Evolutionary conservation across 148 eudicot genomes (phyloP).

Genomic region (Selenicereus undatus): DNA sequence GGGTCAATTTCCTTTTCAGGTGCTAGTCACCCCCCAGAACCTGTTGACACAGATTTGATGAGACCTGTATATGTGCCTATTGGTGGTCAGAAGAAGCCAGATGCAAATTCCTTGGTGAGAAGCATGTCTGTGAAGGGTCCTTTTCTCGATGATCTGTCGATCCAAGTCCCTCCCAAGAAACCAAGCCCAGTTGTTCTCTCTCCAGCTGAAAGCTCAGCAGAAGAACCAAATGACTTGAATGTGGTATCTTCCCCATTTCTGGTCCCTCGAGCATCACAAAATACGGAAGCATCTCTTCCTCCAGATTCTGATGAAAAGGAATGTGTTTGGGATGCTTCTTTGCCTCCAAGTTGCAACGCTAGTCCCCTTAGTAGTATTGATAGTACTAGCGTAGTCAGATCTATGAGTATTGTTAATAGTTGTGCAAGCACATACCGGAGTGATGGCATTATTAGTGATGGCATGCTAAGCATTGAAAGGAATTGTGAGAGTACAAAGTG

Average conservation of each 20-base stretch:
- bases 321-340: conserved; percentile 86
- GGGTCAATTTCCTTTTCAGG: conserved; percentile 58
- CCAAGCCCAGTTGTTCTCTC: conserved; percentile 38
- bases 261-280: conserved; percentile 51
- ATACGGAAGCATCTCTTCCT: conserved; percentile 37
- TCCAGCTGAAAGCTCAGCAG: conserved; percentile 45
- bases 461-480: conserved; percentile 69
- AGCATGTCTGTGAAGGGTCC: conserved; percentile 68
- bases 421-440: conserved; percentile 68
- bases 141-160: conserved; percentile 59
- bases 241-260: conserved; percentile 39
- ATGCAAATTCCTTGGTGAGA: conserved; percentile 49
- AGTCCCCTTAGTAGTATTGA: conserved; percentile 84
- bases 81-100: conserved; percentile 49
- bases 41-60: conserved; percentile 61
- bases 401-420: conserved; percentile 86
- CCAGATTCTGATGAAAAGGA: conserved; percentile 69
- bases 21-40: conserved; percentile 84
- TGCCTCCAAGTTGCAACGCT: conserved; percentile 82
- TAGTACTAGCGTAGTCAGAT: conserved; percentile 53
- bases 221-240: conserved; percentile 44
- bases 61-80: conserved; percentile 64
- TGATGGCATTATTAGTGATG: conserved; percentile 65
- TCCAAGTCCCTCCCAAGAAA: conserved; percentile 35
- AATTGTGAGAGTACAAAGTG: conserved; percentile 59